phyloP scores from a whole-genome alignment of 2,329 filamentous ascomycete genomes.

The Cordyceps cateniannulata region DNA sequence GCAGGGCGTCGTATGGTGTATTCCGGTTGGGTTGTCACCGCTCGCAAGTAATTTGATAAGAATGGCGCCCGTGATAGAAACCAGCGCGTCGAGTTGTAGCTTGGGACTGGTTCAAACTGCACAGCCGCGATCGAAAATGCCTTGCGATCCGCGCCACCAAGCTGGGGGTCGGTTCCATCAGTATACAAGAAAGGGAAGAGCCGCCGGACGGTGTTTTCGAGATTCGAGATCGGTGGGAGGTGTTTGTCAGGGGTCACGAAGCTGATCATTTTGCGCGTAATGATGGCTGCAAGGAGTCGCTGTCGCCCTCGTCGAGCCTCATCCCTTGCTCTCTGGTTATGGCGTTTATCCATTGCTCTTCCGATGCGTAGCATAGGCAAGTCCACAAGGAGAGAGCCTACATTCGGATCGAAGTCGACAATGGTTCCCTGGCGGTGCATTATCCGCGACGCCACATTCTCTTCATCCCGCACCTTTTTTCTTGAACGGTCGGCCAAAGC shows the following conservation, averaged over 20 bases:
- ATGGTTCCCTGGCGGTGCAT: slow-evolving; percentile 43
- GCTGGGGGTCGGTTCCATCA: slow-evolving; percentile 11
- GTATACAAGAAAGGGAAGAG: slow-evolving; percentile 41
- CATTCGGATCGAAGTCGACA: slow-evolving; percentile 39
- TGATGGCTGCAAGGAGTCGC: slow-evolving; percentile 38
- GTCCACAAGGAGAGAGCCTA: slow-evolving; percentile 41
- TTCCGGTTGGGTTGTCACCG: background rate
- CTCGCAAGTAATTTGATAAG: slow-evolving; percentile 26
- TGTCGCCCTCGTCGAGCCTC: slow-evolving; percentile 27
- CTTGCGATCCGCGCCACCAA: slow-evolving; percentile 22
- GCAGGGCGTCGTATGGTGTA: background rate
- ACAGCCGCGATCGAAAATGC: slow-evolving; percentile 36
- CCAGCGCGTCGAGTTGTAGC: slow-evolving; percentile 28
- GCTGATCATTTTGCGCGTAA: slow-evolving; percentile 41
- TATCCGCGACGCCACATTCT: slow-evolving; percentile 47
- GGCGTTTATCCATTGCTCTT: background rate
- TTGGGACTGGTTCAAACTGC: slow-evolving; percentile 28
- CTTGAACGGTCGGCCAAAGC: slow-evolving; percentile 49
- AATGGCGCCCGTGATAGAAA: slow-evolving; percentile 42
- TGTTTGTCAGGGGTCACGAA: slow-evolving; percentile 45
- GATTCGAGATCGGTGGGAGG: slow-evolving; percentile 33
- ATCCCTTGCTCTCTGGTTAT: slow-evolving; percentile 19
- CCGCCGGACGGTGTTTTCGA: slow-evolving; percentile 39
- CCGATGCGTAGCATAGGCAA: slow-evolving; percentile 30
- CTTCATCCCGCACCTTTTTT: slow-evolving; percentile 35